Conservation (phyloP, 352 stramenopile genomes). For the Globisporangium apiculatum region DNA sequence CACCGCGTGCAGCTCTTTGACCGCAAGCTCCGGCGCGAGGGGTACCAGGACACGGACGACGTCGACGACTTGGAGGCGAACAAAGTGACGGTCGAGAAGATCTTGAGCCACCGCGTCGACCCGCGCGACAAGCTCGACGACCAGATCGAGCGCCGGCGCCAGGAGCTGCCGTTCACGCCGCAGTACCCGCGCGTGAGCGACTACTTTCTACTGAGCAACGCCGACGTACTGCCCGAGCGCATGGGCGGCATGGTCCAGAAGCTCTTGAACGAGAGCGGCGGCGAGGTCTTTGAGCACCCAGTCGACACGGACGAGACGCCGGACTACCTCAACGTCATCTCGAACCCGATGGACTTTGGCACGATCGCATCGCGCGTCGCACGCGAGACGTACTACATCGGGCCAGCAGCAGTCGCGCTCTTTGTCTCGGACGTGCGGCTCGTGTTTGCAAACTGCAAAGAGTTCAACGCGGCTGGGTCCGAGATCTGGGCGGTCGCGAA, state of each 20-base stretch:
- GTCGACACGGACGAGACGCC: constrained; percentile 75
- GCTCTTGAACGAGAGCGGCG: constrained; percentile 73
- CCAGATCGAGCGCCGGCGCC: constrained; percentile 69
- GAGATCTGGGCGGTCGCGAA: constrained; percentile 77
- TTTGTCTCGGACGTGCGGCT: constrained; percentile 82
- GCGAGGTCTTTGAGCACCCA: constrained; percentile 75
- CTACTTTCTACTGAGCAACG: constrained; percentile 76
- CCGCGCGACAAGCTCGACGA: constrained; percentile 75
- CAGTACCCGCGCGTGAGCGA: constrained; percentile 75
- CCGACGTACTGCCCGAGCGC: constrained; percentile 57
- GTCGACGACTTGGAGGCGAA: constrained; percentile 84
- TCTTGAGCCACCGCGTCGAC: constrained; percentile 82
- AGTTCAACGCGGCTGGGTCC: constrained; percentile 76
- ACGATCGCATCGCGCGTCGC: constrained; percentile 62
- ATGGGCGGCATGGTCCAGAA: constrained; percentile 77
- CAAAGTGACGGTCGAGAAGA: constrained; percentile 85
- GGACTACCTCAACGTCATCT: constrained; percentile 84
- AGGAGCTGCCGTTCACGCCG: constrained; percentile 35
- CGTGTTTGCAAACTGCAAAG: constrained; percentile 85
- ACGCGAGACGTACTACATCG: constrained; percentile 80
- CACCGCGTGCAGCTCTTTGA: constrained; percentile 83
- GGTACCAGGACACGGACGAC: constrained; percentile 81
- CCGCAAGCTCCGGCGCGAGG: constrained; percentile 70
- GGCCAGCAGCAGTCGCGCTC: constrained; percentile 53
- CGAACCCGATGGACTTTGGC: constrained; percentile 85